Conservation (phyloP, 352 stramenopile species). For the Thalassiosira ordinaria region DNA sequence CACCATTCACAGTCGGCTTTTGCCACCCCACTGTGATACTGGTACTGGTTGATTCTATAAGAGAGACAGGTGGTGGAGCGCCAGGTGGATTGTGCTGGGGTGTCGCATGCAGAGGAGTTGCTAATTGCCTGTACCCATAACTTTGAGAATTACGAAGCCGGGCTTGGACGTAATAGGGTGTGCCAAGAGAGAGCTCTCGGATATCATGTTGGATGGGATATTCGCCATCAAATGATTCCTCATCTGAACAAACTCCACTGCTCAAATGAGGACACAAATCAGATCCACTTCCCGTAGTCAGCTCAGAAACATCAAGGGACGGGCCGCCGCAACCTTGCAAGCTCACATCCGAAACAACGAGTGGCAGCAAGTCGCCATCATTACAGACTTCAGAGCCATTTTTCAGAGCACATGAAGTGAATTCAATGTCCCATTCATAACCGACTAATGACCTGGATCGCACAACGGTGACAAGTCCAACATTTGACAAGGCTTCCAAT, state of each 20-base stretch:
- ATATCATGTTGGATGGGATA: constrained; percentile 77
- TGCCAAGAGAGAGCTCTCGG: constrained; percentile 87
- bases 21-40: constrained; percentile 93
- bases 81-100: constrained; percentile 91
- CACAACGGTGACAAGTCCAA: constrained; percentile 89
- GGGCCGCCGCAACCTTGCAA: constrained; percentile 58
- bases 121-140: constrained; percentile 86
- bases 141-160: constrained; percentile 90
- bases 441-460: constrained; percentile 81
- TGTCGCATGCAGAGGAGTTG: constrained; percentile 86
- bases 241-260: constrained; percentile 55
- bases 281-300: constrained; percentile 53
- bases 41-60: constrained; percentile 90
- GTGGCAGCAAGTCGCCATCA: constrained; percentile 87
- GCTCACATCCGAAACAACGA: constrained; percentile 68
- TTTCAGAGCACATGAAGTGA: constrained; percentile 86
- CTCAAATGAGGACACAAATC: constrained; percentile 52
- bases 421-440: constrained; percentile 92
- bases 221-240: constrained; percentile 56
- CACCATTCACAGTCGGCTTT: constrained; percentile 90
- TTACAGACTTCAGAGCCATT: constrained; percentile 88
- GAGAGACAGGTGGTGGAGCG: constrained; percentile 86
- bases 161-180: constrained; percentile 90
- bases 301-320: constrained; percentile 41
- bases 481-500: constrained; percentile 91